phyloP scores from a whole-genome alignment of 768 basidiomycete genomes.

The Mycena belliarum region DNA sequence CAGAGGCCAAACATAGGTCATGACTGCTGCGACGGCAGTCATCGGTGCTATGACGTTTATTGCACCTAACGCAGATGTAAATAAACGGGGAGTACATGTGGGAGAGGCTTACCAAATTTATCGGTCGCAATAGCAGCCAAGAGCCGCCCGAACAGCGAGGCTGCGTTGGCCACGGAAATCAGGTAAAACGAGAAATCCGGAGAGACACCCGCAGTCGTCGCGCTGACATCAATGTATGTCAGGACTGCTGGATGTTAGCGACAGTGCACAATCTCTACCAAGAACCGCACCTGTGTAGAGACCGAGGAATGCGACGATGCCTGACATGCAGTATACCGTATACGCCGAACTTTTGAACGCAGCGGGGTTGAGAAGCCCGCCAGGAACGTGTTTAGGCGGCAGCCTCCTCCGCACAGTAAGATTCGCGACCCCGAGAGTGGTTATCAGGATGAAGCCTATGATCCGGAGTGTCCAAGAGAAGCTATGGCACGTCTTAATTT shows the following conservation, averaged over 20 bases:
- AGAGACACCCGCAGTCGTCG: slow-evolving; percentile 49
- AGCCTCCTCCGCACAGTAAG: slow-evolving; percentile 48
- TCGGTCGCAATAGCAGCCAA: slow-evolving; percentile 55
- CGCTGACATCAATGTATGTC: slow-evolving; percentile 66
- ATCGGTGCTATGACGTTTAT: slow-evolving; percentile 72
- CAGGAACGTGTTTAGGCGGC: slow-evolving; percentile 49
- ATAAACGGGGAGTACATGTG: not conserved
- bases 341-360: slow-evolving; percentile 47
- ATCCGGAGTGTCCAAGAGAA: slow-evolving; percentile 74
- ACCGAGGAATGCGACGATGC: slow-evolving; percentile 62
- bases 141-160: slow-evolving; percentile 66
- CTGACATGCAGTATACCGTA: slow-evolving; percentile 57
- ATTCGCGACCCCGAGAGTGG: slow-evolving; percentile 51
- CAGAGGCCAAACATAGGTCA: slow-evolving; percentile 76
- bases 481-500: slow-evolving; percentile 29
- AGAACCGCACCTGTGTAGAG: slow-evolving; percentile 59
- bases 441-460: slow-evolving; percentile 56
- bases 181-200: slow-evolving; percentile 62
- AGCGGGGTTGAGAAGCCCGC: slow-evolving; percentile 52
- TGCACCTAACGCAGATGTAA: slow-evolving; percentile 43
- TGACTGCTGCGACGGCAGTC: slow-evolving; percentile 51
- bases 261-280: not conserved
- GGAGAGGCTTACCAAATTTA: slow-evolving; percentile 43
- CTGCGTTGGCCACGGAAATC: slow-evolving; percentile 67
- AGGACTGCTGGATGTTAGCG: slow-evolving; percentile 41